phyloP scores from a whole-genome alignment of 345 rosid species.

The Psidium guajava region DNA sequence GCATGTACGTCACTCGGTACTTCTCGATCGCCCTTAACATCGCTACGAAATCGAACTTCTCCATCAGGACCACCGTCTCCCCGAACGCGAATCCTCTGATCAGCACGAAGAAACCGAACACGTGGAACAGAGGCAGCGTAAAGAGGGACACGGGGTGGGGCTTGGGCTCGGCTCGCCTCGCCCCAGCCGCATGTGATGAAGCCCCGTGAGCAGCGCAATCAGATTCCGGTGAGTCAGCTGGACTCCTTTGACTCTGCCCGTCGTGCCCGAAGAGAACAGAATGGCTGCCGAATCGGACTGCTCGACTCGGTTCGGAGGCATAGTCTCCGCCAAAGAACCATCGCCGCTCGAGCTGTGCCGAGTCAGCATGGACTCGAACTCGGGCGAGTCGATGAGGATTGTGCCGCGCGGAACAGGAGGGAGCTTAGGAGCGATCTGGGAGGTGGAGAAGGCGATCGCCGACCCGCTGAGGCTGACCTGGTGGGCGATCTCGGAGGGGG shows the following conservation, averaged over 20 bases:
- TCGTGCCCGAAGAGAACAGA: conserved; percentile 34
- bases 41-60: conserved; percentile 40
- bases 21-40: conserved; percentile 48
- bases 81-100: conserved; percentile 25
- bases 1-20: conserved; percentile 37
- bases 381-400: conserved; percentile 5
- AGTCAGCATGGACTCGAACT: conserved; percentile 8
- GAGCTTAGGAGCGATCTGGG: conserved; percentile 1
- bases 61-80: conserved; percentile 29
- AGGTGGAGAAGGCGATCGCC: conserved; percentile 4
- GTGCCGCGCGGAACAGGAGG: background rate
- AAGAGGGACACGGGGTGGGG: background rate
- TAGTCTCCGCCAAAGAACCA: background rate
- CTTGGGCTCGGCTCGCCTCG: background rate
- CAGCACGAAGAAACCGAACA: conserved; percentile 42
- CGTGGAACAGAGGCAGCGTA: conserved; percentile 33
- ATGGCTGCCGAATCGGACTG: conserved; percentile 24
- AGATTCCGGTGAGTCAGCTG: conserved; percentile 19
- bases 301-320: background rate
- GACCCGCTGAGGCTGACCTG: conserved; percentile 19
- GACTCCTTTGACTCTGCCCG: conserved; percentile 34
- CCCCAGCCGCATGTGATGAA: background rate
- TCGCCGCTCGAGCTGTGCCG: background rate
- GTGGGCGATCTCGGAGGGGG: conserved; percentile 11
- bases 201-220: background rate